A percentile compares a stretch with the other conserved stretches of the same genome.
Evolutionary conservation across 768 basidiomycete genomes (phyloP).

Genomic region (Trametes coccinea): DNA sequence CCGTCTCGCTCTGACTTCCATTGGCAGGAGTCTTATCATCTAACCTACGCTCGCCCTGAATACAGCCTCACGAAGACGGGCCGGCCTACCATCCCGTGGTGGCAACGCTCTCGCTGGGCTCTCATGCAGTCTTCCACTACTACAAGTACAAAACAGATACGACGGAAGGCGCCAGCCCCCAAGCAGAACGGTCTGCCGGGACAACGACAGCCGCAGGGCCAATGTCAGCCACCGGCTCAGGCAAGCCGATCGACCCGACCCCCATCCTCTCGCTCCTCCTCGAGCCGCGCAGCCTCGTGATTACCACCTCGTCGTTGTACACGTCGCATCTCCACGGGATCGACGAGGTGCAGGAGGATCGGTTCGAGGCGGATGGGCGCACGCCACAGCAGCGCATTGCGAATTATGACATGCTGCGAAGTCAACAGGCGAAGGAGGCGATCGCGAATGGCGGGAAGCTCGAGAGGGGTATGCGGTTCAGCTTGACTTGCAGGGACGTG

Average conservation of each 20-base stretch:
- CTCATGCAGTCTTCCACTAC: slow-evolving; percentile 83
- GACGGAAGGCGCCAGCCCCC: background rate
- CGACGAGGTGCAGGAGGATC: slow-evolving; percentile 54
- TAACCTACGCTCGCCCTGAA: background rate
- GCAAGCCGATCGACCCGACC: slow-evolving; percentile 57
- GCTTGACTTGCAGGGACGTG: slow-evolving; percentile 86
- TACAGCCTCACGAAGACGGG: slow-evolving; percentile 90
- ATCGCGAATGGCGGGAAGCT: slow-evolving; percentile 54
- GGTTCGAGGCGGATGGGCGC: slow-evolving; percentile 29
- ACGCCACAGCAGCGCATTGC: slow-evolving; percentile 40
- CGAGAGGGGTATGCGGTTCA: slow-evolving; percentile 63
- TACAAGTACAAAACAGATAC: slow-evolving; percentile 54
- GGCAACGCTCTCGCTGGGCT: slow-evolving; percentile 86
- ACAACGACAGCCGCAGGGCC: slow-evolving; percentile 9
- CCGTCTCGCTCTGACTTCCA: background rate
- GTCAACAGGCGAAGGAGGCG: slow-evolving; percentile 38
- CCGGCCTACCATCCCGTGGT: slow-evolving; percentile 86
- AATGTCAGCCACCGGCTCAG: slow-evolving; percentile 30
- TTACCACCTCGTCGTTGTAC: slow-evolving; percentile 73
- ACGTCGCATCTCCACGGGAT: slow-evolving; percentile 81
- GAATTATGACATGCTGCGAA: slow-evolving; percentile 57
- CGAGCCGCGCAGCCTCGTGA: slow-evolving; percentile 82
- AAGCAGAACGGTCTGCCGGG: background rate
- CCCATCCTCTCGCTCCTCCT: slow-evolving; percentile 76
- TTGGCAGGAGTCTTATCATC: background rate